Conservation (phyloP, 495 filamentous ascomycete genomes). For the Immersiella caudata region DNA sequence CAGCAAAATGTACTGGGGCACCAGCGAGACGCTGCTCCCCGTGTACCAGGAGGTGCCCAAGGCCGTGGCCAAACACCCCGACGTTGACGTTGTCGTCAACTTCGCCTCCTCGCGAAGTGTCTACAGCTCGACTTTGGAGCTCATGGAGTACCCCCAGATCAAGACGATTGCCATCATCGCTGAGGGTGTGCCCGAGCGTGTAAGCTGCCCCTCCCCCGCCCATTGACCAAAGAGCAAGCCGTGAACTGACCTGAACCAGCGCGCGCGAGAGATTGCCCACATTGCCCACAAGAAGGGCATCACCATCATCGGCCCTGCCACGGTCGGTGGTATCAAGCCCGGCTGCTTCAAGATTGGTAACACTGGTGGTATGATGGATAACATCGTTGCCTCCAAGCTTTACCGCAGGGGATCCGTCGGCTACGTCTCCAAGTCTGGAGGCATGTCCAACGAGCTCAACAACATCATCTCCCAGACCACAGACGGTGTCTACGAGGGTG, state of each 20-base stretch:
- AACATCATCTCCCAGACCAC: conserved; percentile 96
- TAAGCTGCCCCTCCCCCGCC: conserved; percentile 51
- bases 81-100: conserved; percentile 98
- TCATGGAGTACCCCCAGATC: conserved; percentile 97
- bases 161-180: conserved; percentile 98
- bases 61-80: conserved; percentile 94
- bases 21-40: conserved; percentile 96
- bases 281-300: conserved; percentile 97
- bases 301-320: conserved; percentile 97
- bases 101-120: conserved; percentile 98
- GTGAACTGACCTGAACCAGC: conserved; percentile 48
- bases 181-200: conserved; percentile 96
- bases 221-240: neutral
- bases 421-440: conserved; percentile 99
- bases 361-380: conserved; percentile 99
- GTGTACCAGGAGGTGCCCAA: conserved; percentile 96
- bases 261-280: conserved; percentile 95
- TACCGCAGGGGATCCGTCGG: conserved; percentile 98
- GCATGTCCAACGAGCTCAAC: conserved; percentile 99
- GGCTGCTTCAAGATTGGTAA: conserved; percentile 99
- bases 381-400: conserved; percentile 99
- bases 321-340: conserved; percentile 98
- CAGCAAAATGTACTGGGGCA: conserved; percentile 99
- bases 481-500: conserved; percentile 97
- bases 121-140: conserved; percentile 95